A percentile compares a stretch with the other conserved stretches of the same genome.
Evolutionary conservation across 2,329 filamentous ascomycete genomes (phyloP).

Genomic region (Fusarium abutilonis): DNA sequence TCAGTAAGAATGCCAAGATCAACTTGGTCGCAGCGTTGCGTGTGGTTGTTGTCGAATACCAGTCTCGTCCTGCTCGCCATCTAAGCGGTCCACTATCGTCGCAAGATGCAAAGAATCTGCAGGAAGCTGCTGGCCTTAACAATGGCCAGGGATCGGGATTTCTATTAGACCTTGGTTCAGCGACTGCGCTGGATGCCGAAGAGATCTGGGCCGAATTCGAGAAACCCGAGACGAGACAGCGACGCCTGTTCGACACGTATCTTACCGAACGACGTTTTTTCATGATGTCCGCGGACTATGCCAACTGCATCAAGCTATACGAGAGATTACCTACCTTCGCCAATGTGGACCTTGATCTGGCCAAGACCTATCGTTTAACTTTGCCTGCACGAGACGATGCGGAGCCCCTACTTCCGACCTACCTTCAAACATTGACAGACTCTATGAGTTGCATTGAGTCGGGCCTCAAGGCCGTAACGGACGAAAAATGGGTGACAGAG

Average conservation of each 20-base stretch:
- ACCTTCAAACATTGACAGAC: constrained; percentile 58
- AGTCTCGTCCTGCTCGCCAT: constrained; percentile 78
- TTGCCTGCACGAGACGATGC: constrained; percentile 50
- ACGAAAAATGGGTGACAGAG: constrained; percentile 62
- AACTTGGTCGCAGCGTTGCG: constrained; percentile 86
- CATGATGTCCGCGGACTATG: constrained; percentile 69
- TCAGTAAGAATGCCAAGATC: constrained; percentile 80
- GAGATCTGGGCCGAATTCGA: constrained; percentile 69
- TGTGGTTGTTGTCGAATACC: constrained; percentile 83
- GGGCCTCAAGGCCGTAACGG: constrained; percentile 62
- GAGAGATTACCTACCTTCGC: constrained; percentile 51
- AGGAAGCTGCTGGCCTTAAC: constrained; percentile 75
- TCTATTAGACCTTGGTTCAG: constrained; percentile 61
- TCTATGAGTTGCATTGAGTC: constrained; percentile 61
- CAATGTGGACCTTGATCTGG: constrained; percentile 42
- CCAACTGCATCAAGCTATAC: constrained; percentile 60
- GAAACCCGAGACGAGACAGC: constrained; percentile 68
- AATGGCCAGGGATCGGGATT: constrained; percentile 68
- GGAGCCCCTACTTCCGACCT: constrained; percentile 59
- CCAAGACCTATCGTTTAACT: constrained; percentile 47
- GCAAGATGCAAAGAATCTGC: constrained; percentile 80
- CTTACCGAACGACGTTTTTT: constrained; percentile 76
- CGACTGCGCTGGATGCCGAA: constrained; percentile 61
- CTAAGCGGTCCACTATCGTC: constrained; percentile 77
- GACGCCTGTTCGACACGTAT: constrained; percentile 76